Evolutionary conservation across 2,329 filamentous ascomycete genomes (phyloP).

Genomic region (Pestalotiopsis sp.): DNA sequence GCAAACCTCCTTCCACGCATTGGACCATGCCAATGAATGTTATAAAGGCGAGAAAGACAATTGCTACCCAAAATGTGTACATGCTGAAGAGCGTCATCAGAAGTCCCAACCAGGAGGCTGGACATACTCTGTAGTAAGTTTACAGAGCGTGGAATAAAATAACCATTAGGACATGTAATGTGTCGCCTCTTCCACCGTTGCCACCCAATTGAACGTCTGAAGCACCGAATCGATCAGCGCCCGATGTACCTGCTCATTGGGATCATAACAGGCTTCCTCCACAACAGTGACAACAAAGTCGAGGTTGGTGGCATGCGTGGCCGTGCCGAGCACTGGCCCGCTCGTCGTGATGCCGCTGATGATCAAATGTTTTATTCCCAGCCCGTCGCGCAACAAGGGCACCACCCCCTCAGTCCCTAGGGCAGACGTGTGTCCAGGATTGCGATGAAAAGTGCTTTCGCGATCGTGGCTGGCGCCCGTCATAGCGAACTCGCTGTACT

Average conservation of each 20-base stretch:
- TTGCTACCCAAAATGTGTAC: conserved; percentile 2
- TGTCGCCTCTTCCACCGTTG: not conserved
- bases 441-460: not conserved
- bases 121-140: too few species aligned
- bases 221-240: not conserved
- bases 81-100: too few species aligned
- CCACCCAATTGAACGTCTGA: not conserved
- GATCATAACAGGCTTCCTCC: conserved; percentile 16
- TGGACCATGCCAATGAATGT: not conserved
- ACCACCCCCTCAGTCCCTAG: not conserved
- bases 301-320: conserved; percentile 14
- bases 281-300: conserved; percentile 18
- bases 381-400: not conserved
- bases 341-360: conserved; percentile 16
- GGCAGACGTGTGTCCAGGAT: not conserved
- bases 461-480: not conserved
- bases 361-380: not conserved
- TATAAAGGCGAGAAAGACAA: not conserved
- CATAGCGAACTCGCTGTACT: not conserved
- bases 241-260: conserved; percentile 14
- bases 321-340: conserved; percentile 10
- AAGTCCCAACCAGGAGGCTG: too few species aligned
- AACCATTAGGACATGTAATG: too few species aligned
- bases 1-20: not conserved
- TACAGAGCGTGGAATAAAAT: too few species aligned